phyloP scores from a whole-genome alignment of 768 basidiomycete genomes.

The Pleurotus pulmonarius region DNA sequence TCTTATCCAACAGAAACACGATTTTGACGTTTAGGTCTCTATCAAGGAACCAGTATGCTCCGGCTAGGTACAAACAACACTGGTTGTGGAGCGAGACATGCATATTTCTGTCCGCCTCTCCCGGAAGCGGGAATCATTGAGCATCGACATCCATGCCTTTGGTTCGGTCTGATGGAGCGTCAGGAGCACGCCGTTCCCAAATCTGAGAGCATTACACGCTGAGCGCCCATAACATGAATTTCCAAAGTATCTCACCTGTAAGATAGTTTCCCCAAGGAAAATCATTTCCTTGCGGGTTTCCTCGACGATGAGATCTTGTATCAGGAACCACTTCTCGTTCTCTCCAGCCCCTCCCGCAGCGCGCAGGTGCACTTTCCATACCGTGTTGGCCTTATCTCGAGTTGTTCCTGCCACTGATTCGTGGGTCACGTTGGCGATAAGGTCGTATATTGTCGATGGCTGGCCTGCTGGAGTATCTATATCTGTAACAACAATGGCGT shows the following conservation, averaged over 20 bases:
- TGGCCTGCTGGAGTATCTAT: slow-evolving; percentile 65
- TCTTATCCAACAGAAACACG: not conserved
- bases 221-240: not conserved
- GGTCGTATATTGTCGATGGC: slow-evolving; percentile 78
- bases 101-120: not conserved
- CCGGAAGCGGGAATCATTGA: slow-evolving; percentile 11
- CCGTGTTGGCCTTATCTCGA: slow-evolving; percentile 84
- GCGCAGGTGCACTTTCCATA: slow-evolving; percentile 89
- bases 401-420: slow-evolving; percentile 96
- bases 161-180: slow-evolving; percentile 16
- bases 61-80: not conserved
- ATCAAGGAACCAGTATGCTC: not conserved
- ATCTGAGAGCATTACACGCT: slow-evolving; percentile 34
- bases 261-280: slow-evolving; percentile 91
- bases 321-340: slow-evolving; percentile 91
- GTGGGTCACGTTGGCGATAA: slow-evolving; percentile 93
- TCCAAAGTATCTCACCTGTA: slow-evolving; percentile 63
- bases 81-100: too few relatives aligned
- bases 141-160: slow-evolving; percentile 28
- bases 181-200: slow-evolving; percentile 53
- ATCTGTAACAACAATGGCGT: slow-evolving; percentile 43
- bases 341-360: slow-evolving; percentile 75
- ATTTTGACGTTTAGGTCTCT: slow-evolving; percentile 6
- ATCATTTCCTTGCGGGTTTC: slow-evolving; percentile 98
- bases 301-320: slow-evolving; percentile 94